These are phyloP conservation scores for Plectranthus barbatus DNA, from an alignment of 257 asterid species.

Conservation along the genomic window DNA sequence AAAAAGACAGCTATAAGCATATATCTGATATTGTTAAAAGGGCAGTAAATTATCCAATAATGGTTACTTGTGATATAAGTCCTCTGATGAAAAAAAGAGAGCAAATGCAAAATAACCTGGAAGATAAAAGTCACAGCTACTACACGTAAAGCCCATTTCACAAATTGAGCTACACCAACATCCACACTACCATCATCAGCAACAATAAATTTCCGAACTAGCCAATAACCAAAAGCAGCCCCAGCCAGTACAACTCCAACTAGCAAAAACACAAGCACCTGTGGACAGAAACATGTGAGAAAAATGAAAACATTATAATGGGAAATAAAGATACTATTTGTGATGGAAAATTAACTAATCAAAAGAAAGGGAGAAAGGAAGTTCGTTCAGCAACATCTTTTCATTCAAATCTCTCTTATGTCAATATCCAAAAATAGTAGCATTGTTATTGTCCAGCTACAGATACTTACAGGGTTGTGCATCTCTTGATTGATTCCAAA, in stretches of 20 bases:
- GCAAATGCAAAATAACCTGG: conserved; percentile 44
- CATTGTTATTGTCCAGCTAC: background rate
- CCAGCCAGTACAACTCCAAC: conserved; percentile 79
- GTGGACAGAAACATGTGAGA: conserved; percentile 13
- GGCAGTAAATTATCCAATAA: no score
- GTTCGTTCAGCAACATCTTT: background rate
- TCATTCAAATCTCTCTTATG: background rate
- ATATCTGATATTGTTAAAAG: no score
- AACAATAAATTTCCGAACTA: conserved; percentile 76
- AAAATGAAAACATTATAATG: background rate
- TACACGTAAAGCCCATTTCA: conserved; percentile 80
- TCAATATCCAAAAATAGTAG: background rate
- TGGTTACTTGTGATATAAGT: background rate
- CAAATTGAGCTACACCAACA: conserved; percentile 74
- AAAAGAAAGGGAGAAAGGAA: background rate
- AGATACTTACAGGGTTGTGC: conserved; percentile 84
- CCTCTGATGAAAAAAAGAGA: no score
- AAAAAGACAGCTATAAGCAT: background rate
- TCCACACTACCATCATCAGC: conserved; percentile 82
- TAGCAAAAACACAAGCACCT: conserved; percentile 67
- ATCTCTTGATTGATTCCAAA: conserved; percentile 82
- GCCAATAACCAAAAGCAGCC: conserved; percentile 90
- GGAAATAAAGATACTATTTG: conserved; percentile 20
- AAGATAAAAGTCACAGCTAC: conserved; percentile 63
- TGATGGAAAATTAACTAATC: background rate